Evolutionary conservation across 345 rosid genomes (phyloP), one percentile per base, ranked within the genome.

Genomic region (Punica granatum): DNA sequence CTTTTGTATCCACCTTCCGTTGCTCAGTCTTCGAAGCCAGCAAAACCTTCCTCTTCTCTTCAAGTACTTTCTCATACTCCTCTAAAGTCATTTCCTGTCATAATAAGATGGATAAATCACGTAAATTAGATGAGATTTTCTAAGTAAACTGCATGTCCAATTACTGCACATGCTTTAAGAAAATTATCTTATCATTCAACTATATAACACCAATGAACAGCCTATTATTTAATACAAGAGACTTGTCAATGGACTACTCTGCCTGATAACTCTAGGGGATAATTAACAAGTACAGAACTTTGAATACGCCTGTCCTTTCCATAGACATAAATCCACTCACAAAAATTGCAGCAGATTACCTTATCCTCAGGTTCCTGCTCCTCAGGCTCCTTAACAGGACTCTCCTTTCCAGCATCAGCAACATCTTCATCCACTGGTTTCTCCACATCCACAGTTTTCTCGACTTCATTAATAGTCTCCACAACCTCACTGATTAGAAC

Each of bases 51-150:
- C 81, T 86, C 79, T 86, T 89, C 76, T 90, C 97, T 73, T 87
- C 96, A 19, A 67, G 88, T 44, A 93, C 73, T 74, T 90, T 93
- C 83, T 93, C 88, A 75, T 93, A 93, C 84, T 93, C 97, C 75
- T 90, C 96, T 72, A 90, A 67, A 21, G 98, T 93, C 98, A 90
- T 93, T 79, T 93, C 90, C 97, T 90, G 75, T 39, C n/a, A 18
- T 19, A 33, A 8, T 12, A 63, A 14, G 42, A 42, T 36, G 30
- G 23, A 60, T 13, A 12, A 36, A 19, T 21, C 2, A 34, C 3
- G 16, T 21, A 37, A 69, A 14, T 56, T 35, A 60, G 26, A 30
- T 35, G 15, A 36, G 39, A n/a, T 51, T 58, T 28, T n/a, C 37
- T 33, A 37, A 69, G 30, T 5, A 53, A 61, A 33, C 26, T 33